Conservation (phyloP, 2,329 filamentous ascomycete genomes). For the Colletotrichum simmondsii region DNA sequence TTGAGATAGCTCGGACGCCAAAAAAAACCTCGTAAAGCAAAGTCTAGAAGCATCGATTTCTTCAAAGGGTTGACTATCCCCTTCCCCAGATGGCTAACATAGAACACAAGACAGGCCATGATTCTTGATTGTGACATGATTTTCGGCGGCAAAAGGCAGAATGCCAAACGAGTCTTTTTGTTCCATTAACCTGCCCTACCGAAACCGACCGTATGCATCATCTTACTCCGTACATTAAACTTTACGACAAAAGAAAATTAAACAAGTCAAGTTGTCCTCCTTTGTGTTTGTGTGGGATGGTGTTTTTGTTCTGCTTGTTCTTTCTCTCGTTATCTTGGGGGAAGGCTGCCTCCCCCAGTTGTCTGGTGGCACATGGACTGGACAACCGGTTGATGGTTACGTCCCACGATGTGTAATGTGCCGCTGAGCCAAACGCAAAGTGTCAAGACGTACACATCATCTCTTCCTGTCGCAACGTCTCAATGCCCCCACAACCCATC, state of each 20-base stretch:
- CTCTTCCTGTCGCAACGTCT: not conserved
- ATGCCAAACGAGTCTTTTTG: conserved; percentile 27
- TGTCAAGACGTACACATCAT: not conserved
- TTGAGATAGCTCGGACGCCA: not conserved
- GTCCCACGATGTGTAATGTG: conserved; percentile 5
- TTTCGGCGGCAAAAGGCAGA: not conserved
- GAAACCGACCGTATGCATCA: conserved; percentile 35
- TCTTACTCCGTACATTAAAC: conserved; percentile 34
- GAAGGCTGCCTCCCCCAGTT: conserved; percentile 2
- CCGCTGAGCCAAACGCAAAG: not conserved
- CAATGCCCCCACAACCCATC: not conserved
- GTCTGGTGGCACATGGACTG: not conserved
- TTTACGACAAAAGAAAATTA: conserved; percentile 36
- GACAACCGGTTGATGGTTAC: not conserved
- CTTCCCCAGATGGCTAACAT: not conserved
- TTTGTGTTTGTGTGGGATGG: not conserved
- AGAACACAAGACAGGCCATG: too few relatives aligned
- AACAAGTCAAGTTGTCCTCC: conserved; percentile 4
- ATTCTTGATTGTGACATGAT: too few relatives aligned
- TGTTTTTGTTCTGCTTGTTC: not conserved
- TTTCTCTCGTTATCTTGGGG: not conserved
- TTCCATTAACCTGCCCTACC: conserved; percentile 32
- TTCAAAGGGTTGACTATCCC: not conserved
- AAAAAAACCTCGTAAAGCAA: not conserved
- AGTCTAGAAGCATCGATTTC: not conserved